Evolutionary conservation across 2,329 filamentous ascomycete genomes (phyloP).

Genomic region (Sporothrix dimorphospora): DNA sequence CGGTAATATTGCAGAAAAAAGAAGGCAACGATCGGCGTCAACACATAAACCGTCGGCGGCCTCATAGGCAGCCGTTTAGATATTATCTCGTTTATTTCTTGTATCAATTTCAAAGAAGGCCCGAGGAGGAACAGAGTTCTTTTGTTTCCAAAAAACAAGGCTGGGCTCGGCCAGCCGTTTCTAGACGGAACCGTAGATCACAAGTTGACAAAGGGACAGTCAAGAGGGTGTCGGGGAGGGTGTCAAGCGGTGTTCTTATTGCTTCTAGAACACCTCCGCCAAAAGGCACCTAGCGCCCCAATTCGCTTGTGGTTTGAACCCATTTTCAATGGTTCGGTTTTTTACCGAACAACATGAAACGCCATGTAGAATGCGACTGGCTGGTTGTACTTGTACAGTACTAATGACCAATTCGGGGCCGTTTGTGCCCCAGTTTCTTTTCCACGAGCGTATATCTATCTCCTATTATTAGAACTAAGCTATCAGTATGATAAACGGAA

Average conservation of each 20-base stretch:
- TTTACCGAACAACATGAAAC: not conserved
- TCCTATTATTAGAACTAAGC: too few species aligned
- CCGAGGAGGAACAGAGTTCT: too few species aligned
- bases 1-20: too few species aligned
- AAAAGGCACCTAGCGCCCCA: not conserved
- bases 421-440: too few species aligned
- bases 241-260: not conserved
- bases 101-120: too few species aligned
- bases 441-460: too few species aligned
- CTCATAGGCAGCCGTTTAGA: not conserved
- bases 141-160: not conserved
- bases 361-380: too few species aligned
- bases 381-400: too few species aligned
- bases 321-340: not conserved
- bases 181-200: not conserved
- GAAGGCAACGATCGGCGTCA: not conserved
- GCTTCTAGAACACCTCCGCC: slow-evolving; percentile 5
- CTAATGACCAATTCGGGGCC: too few species aligned
- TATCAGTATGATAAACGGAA: too few species aligned
- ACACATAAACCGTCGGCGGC: not conserved
- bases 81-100: not conserved
- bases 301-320: too few species aligned
- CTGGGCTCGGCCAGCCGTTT: not conserved
- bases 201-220: not conserved
- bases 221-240: not conserved